These are phyloP conservation scores for Rhypophila decipiens DNA, from an alignment of 495 filamentous ascomycete genomes.

Conservation along the genomic window DNA sequence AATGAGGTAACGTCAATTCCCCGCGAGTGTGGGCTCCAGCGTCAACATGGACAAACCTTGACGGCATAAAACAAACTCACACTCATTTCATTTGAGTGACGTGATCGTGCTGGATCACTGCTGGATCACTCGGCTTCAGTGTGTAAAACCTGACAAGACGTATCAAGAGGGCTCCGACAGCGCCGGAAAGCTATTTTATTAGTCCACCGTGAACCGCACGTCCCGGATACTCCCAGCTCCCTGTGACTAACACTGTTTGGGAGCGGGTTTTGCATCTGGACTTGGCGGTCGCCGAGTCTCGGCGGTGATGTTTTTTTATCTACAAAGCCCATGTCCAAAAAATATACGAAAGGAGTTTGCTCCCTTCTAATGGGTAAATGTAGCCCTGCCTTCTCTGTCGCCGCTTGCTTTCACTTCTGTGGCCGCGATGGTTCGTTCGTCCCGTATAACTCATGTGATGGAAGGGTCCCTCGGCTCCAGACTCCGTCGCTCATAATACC, in stretches of 20 bases:
- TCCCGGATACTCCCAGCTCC: slow-evolving; percentile 3
- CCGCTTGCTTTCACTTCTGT: not conserved
- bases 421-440: not conserved
- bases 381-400: slow-evolving; percentile 16
- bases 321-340: slow-evolving; percentile 31
- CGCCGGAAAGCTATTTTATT: slow-evolving; percentile 4
- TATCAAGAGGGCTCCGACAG: not conserved
- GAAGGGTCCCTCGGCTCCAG: too few relatives aligned
- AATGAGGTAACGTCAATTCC: slow-evolving; percentile 33
- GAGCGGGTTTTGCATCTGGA: slow-evolving; percentile 10
- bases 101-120: too few relatives aligned
- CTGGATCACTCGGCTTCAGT: too few relatives aligned
- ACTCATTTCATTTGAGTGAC: slow-evolving; percentile 3
- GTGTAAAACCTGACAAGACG: too few relatives aligned
- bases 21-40: slow-evolving; percentile 31
- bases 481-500: too few relatives aligned
- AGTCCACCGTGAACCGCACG: slow-evolving; percentile 9
- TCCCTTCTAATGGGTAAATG: slow-evolving; percentile 32
- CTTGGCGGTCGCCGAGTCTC: slow-evolving; percentile 8
- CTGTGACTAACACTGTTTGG: not conserved
- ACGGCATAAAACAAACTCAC: slow-evolving; percentile 1
- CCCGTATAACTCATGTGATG: not conserved
- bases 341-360: slow-evolving; percentile 31
- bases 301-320: slow-evolving; percentile 20
- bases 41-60: slow-evolving; percentile 7